Evolutionary conservation across 2,329 filamentous ascomycete genomes (phyloP).

Genomic region (Xylaria sp.): DNA sequence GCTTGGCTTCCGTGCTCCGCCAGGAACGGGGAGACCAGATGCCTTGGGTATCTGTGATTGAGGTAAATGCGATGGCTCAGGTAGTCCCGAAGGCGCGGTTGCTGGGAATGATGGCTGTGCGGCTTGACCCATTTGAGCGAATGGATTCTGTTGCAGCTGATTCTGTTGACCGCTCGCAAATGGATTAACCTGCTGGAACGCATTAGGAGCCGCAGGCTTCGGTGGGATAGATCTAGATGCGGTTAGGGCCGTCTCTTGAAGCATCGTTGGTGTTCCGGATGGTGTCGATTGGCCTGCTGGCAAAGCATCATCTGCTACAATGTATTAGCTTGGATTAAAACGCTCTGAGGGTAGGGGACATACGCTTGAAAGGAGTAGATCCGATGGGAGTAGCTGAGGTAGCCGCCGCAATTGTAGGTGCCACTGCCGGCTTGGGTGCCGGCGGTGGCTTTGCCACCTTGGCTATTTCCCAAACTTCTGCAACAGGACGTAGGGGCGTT

Average conservation of each 20-base stretch:
- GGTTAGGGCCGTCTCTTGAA: constrained; percentile 5
- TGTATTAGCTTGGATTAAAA: background rate
- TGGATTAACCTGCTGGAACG: constrained; percentile 16
- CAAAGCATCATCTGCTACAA: constrained; percentile 10
- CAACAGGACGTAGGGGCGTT: constrained; percentile 76
- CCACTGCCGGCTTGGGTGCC: constrained; percentile 26
- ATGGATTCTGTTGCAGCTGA: constrained; percentile 23
- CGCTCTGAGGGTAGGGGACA: background rate
- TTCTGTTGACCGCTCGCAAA: constrained; percentile 17
- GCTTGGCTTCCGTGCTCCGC: constrained; percentile 32
- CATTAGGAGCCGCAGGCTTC: constrained; percentile 11
- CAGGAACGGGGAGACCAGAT: constrained; percentile 37
- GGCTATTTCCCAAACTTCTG: constrained; percentile 79
- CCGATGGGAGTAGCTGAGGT: background rate
- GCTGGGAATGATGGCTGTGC: constrained; percentile 13
- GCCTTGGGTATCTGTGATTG: constrained; percentile 32
- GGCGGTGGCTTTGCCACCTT: constrained; percentile 56
- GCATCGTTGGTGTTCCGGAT: constrained; percentile 1
- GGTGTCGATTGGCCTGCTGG: constrained; percentile 9
- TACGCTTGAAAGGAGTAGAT: constrained; percentile 17
- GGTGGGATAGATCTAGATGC: constrained; percentile 11
- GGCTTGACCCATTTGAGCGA: constrained; percentile 17
- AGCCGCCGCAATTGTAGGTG: constrained; percentile 9
- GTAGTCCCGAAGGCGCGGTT: constrained; percentile 10
- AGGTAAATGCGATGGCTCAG: constrained; percentile 19